Evolutionary conservation across 768 basidiomycete genomes (phyloP).

Genomic region (Cytidiella melzeri): DNA sequence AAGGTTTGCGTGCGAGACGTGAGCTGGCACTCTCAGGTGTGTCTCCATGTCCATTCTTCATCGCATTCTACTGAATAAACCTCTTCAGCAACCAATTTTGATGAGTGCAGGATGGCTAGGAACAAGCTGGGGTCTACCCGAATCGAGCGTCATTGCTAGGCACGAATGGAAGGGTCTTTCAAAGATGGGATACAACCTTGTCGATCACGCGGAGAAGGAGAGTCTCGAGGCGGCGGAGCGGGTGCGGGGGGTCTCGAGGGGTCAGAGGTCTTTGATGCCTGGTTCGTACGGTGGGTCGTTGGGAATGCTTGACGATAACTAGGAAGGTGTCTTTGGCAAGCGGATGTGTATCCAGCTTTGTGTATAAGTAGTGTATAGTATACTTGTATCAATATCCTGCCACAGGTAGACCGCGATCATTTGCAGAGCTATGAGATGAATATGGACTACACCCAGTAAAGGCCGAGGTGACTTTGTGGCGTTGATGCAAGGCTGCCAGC

Average conservation of each 20-base stretch:
- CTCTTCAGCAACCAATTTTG: constrained; percentile 69
- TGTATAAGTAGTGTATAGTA: no score
- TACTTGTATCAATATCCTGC: no score
- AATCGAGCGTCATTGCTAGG: constrained; percentile 75
- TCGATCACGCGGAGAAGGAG: constrained; percentile 69
- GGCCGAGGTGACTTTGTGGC: no score
- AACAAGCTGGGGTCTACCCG: constrained; percentile 30
- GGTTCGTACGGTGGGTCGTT: constrained; percentile 15
- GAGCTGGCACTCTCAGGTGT: constrained; percentile 85
- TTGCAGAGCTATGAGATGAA: no score
- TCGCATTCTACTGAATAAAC: neutral
- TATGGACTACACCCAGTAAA: no score
- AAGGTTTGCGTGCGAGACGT: constrained; percentile 82
- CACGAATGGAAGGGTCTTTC: constrained; percentile 96
- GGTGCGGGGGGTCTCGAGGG: constrained; percentile 8
- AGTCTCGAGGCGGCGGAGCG: constrained; percentile 28
- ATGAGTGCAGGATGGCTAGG: constrained; percentile 91
- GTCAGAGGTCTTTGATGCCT: constrained; percentile 12
- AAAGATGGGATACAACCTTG: constrained; percentile 58
- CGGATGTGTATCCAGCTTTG: no score
- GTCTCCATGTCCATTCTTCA: neutral
- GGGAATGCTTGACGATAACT: constrained; percentile 6
- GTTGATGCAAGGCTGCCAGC: no score
- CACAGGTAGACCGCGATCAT: no score
- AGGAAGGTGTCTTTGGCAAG: constrained; percentile 1